These are phyloP conservation scores for Ampelomyces quisqualis DNA, from an alignment of 2,329 filamentous ascomycete species.

Conservation along the genomic window DNA sequence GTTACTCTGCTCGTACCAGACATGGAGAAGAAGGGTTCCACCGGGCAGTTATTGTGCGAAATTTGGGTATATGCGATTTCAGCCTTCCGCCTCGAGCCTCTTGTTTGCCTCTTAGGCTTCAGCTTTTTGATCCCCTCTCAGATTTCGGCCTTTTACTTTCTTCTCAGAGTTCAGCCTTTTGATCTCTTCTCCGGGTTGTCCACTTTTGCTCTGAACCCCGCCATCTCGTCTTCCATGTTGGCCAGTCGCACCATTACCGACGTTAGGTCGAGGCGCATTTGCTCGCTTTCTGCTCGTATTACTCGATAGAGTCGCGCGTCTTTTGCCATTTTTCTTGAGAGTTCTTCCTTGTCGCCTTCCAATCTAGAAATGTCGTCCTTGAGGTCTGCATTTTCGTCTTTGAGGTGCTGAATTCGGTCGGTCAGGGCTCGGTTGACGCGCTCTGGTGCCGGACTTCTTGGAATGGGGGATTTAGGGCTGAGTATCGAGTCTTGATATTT, in stretches of 20 bases:
- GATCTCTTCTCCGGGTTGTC: not conserved
- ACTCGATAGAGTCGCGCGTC: slow-evolving; percentile 9
- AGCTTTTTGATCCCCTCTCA: too few relatives aligned
- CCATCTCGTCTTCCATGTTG: slow-evolving; percentile 1
- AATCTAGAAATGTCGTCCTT: slow-evolving; percentile 8
- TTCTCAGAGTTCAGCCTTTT: not conserved
- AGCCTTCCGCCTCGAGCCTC: too few relatives aligned
- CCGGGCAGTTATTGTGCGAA: too few relatives aligned
- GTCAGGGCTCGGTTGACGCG: slow-evolving; percentile 22
- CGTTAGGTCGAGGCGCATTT: slow-evolving; percentile 2
- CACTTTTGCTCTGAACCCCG: not conserved
- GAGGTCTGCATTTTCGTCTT: slow-evolving; percentile 18
- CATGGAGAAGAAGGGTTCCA: too few relatives aligned
- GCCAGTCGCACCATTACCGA: not conserved
- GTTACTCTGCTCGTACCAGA: too few relatives aligned
- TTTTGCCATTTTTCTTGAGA: slow-evolving; percentile 11
- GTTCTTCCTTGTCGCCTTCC: slow-evolving; percentile 10
- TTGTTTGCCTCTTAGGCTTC: too few relatives aligned
- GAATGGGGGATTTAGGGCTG: slow-evolving; percentile 16
- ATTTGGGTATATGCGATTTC: too few relatives aligned
- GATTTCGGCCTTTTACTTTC: too few relatives aligned
- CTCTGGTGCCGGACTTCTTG: slow-evolving; percentile 19
- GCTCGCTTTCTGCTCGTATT: slow-evolving; percentile 10
- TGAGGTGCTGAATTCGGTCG: slow-evolving; percentile 21
- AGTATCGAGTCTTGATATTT: slow-evolving; percentile 15